A percentile compares a stretch with the other conserved stretches of the same genome.
Conservation (phyloP, 345 rosid species). For the Boechera stricta region DNA sequence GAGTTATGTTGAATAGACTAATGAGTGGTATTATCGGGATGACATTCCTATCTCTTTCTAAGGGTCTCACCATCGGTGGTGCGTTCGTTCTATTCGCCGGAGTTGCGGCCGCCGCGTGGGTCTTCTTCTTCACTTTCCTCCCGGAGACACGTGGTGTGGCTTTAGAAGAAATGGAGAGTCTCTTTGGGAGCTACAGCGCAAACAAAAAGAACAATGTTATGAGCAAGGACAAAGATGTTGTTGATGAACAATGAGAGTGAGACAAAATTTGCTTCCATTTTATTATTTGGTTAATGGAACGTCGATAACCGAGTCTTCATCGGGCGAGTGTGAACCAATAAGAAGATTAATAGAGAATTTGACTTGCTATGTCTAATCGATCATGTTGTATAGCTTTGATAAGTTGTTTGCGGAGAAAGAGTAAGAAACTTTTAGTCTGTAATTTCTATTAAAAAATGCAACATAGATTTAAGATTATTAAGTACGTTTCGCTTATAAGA, state of each 20-base stretch:
- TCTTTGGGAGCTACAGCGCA: conserved; percentile 54
- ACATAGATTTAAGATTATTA: too few species aligned
- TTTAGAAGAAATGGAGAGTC: conserved; percentile 58
- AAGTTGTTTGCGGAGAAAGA: neutral
- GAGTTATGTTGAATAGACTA: conserved; percentile 65
- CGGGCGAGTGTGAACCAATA: neutral
- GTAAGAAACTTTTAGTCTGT: neutral
- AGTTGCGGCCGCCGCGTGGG: conserved; percentile 48
- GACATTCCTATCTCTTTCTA: conserved; percentile 57
- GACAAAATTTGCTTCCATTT: neutral
- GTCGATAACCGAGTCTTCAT: neutral
- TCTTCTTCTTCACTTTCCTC: conserved; percentile 56
- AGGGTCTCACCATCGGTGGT: conserved; percentile 59
- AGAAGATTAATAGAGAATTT: neutral
- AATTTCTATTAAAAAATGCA: too few species aligned
- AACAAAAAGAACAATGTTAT: conserved; percentile 26
- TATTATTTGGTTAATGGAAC: neutral
- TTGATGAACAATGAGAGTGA: conserved; percentile 20
- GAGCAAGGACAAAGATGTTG: conserved; percentile 14
- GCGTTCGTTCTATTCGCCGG: conserved; percentile 62
- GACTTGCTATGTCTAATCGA: neutral
- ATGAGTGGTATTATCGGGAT: conserved; percentile 71
- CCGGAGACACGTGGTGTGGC: conserved; percentile 75
- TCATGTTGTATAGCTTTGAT: neutral
- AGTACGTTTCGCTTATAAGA: too few species aligned